Evolutionary conservation across 139 green algal species (phyloP), one percentile per base, ranked within the genome.

Genomic region (Micromonas pusilla): DNA sequence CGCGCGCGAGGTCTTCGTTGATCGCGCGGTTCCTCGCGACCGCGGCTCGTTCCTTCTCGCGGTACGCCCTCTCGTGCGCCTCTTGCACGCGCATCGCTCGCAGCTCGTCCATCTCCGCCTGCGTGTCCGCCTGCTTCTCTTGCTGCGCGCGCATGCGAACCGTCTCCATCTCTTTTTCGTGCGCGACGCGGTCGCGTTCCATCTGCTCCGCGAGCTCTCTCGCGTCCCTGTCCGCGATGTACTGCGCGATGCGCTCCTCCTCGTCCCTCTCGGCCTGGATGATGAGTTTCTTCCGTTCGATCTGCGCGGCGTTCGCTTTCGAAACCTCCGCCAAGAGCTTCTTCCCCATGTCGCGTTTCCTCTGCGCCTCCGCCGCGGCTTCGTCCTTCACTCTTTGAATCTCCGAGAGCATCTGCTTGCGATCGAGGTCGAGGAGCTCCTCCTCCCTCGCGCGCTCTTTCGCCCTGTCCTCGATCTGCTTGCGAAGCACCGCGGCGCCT

Each of bases 121-220:
- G 86, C 74, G 89, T 90, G 85, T 97, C 91, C 1, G 82, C 84
- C 34, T 83, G 83, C 13, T 86, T 83, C 85, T 97, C 91, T 82
- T 82, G 78, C 70, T 91, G 80, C 21, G 88, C 86, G 0, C 92
- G 84, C 53, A 97, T 77, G n/a, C 91, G 83, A 9, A 90, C 91
- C n/a, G 85, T 88, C 85, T 97, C 92, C 67, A 91, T 54, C 87
- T 96, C 92, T 80, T 91, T 91, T 79, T 92, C 89, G 53, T 88
- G 84, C 3, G 84, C 84, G 3, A 91, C 84, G 6, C 80, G 70
- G 65, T 89, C 92, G 85, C 93, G 91, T 82, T 93, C 85, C 52
- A 87, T 81, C 26, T 78, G 72, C 21, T 89, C 52, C 25, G 82
- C 83, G 83, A 88, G 82, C 74, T 96, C 91, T 0, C 86, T 72